Base-by-base conservation (phyloP, 2,329 filamentous ascomycete species). In the Trichoderma atrobrunneum region DNA sequence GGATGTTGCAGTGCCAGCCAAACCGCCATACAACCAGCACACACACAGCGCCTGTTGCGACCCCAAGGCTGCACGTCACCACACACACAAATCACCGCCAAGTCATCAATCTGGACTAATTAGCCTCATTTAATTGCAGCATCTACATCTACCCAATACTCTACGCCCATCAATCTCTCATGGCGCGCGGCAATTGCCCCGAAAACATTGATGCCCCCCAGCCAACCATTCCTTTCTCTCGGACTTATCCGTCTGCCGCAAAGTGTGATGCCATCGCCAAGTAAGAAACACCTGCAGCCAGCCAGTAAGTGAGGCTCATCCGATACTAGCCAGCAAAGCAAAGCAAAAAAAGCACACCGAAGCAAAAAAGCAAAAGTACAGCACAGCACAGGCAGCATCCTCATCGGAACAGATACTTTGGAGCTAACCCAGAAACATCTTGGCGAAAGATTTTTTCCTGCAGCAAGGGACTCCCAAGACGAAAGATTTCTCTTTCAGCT, bases 201-300 rank as follows among this genome's bases (percentile, higher is more conserved):
- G 16, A 36, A 54, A 39, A 24, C n/a, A 26, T 21, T 10, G 39
- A 43, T 43, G 36, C 11, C 5, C 5, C 54, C 39, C 28, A 36
- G 8, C 65, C 65, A 60, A 68, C 54, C 66, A 34, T 32, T 8
- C 16, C 34, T 8, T 24, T 26, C 26, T 24, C 56, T 61, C 66
- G 66, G 67, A 51, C 67, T 36, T 70, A 62, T 54, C 67, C 67
- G 67, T 43, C 57, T 48, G 28, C 14, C 43, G 36, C 56, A 24
- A 18, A 43, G 36, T 16, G 39, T 48, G 57, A 60, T 60, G 30
- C 57, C 57, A 60, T 60, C 57, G 18, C 57, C 57, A 60, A 60
- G 56, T 60, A 1, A 18, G 14, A 30, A 18, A 5, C 6, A 5
- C 30, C 57, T 60, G 65, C 32, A 67, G 64, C 32, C 39, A 43